phyloP scores from a whole-genome alignment of 148 eudicot species.

The Nepenthes mirabilis region DNA sequence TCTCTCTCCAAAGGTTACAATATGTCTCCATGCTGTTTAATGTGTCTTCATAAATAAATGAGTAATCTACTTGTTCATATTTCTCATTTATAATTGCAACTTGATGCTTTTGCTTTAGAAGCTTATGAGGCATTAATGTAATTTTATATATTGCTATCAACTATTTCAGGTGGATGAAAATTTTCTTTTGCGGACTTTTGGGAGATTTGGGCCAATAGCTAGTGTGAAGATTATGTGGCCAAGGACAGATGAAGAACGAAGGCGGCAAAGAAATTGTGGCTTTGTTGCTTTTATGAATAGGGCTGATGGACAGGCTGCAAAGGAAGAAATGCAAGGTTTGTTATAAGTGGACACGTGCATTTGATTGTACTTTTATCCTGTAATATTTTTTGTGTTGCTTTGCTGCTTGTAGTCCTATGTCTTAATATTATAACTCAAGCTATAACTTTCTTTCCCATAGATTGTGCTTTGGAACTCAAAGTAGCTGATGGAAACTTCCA shows the following conservation, averaged over 20 bases:
- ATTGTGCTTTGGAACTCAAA: no score
- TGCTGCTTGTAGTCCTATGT: not conserved
- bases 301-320: slow-evolving; percentile 96
- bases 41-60: not conserved
- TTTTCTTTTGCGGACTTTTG: slow-evolving; percentile 92
- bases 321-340: slow-evolving; percentile 97
- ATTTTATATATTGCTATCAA: not conserved
- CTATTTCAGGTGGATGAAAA: slow-evolving; percentile 80
- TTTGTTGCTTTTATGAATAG: slow-evolving; percentile 99
- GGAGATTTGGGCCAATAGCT: slow-evolving; percentile 98
- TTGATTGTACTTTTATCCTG: not conserved
- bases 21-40: not conserved
- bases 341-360: not conserved
- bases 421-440: not conserved
- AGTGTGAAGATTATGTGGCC: slow-evolving; percentile 99
- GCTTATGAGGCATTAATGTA: slow-evolving; percentile 2
- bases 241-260: slow-evolving; percentile 90
- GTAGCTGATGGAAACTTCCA: no score
- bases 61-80: not conserved
- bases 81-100: no score
- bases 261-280: slow-evolving; percentile 94
- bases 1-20: slow-evolving; percentile 77
- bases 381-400: not conserved
- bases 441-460: no score
- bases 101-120: slow-evolving; percentile 1